Evolutionary conservation across 2,329 filamentous ascomycete species (phyloP).

Genomic region (Pyricularia pennisetigena): DNA sequence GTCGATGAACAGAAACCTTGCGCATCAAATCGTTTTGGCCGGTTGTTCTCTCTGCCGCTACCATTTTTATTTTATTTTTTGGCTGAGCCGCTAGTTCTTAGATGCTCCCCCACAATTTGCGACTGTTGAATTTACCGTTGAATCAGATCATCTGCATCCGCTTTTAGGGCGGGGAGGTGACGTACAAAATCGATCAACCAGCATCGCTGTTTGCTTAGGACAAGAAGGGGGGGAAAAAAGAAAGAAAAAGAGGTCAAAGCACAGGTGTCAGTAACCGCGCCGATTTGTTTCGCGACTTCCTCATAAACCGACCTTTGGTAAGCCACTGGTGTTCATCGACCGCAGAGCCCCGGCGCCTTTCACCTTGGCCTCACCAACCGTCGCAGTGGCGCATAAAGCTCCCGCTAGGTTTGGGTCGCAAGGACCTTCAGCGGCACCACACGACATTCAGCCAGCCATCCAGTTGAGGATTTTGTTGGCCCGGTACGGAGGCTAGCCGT

Average conservation of each 20-base stretch:
- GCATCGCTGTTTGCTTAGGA: background rate
- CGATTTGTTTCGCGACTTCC: background rate
- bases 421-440: background rate
- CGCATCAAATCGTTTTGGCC: background rate
- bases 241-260: background rate
- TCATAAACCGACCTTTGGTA: background rate
- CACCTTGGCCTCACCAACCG: background rate
- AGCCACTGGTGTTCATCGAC: background rate
- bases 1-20: background rate
- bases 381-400: background rate
- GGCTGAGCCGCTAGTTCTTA: background rate
- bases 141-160: background rate
- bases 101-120: background rate
- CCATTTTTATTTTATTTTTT: background rate
- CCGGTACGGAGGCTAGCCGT: background rate
- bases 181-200: background rate
- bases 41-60: background rate
- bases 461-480: background rate
- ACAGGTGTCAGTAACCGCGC: background rate
- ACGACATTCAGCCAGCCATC: background rate
- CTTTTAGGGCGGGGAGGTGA: background rate
- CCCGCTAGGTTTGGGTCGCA: background rate
- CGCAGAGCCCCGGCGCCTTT: background rate
- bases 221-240: background rate
- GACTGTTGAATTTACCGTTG: background rate